Percentiles rank a stretch among this genome's conserved stretches.
phyloP scores from a whole-genome alignment of 2,329 filamentous ascomycete species.

The Fusarium miscanthi region DNA sequence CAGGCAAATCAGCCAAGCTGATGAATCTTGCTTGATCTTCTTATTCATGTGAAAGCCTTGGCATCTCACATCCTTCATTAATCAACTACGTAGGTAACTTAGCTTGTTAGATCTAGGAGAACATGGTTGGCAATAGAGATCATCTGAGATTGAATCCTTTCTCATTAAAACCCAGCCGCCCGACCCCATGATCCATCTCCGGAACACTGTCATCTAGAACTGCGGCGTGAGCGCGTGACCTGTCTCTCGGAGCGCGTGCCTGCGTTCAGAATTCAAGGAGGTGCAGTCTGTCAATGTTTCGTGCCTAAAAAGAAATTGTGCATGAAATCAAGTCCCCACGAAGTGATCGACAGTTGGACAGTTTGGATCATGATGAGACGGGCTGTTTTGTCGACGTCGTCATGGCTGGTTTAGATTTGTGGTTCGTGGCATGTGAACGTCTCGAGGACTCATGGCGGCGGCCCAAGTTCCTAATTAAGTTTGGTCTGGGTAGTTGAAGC shows the following conservation, averaged over 20 bases:
- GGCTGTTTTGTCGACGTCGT: neutral
- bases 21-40: neutral
- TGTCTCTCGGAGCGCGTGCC: slow-evolving; percentile 18
- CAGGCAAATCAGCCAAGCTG: neutral
- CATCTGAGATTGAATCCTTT: slow-evolving; percentile 5
- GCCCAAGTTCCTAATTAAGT: slow-evolving; percentile 37
- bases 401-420: neutral
- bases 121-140: neutral
- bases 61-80: neutral
- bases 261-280: slow-evolving; percentile 10
- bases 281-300: slow-evolving; percentile 1
- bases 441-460: slow-evolving; percentile 21
- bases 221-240: slow-evolving; percentile 31
- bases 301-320: slow-evolving; percentile 13
- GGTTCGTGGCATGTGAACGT: slow-evolving; percentile 37
- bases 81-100: too few relatives aligned
- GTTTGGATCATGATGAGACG: slow-evolving; percentile 1
- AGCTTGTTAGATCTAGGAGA: neutral
- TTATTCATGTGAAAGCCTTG: neutral
- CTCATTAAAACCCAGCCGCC: slow-evolving; percentile 7
- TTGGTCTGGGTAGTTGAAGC: slow-evolving; percentile 18
- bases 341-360: slow-evolving; percentile 19
- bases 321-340: slow-evolving; percentile 18
- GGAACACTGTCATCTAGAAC: neutral
- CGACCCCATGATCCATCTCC: neutral